Evolutionary conservation across 345 rosid genomes (phyloP).

Genomic region (Hibiscus trionum): DNA sequence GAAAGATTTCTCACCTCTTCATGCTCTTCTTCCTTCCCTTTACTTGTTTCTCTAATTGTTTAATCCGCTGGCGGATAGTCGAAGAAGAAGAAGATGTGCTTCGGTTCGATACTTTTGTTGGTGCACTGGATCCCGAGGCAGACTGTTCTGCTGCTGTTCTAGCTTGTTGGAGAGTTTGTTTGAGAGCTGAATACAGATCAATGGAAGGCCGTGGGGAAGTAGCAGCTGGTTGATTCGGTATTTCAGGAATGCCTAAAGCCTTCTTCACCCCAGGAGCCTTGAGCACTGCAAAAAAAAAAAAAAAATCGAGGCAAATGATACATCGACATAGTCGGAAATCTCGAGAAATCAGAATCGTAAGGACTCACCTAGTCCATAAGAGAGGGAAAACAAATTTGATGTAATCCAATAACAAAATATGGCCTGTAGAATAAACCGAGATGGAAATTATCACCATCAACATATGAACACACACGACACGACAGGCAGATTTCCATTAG

Average conservation of each 20-base stretch:
- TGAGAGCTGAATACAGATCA: slow-evolving; percentile 44
- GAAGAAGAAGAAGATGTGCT: slow-evolving; percentile 40
- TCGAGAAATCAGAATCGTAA: background rate
- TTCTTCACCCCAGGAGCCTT: slow-evolving; percentile 63
- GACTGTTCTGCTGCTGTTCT: slow-evolving; percentile 22
- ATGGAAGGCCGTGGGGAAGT: slow-evolving; percentile 34
- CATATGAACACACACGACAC: background rate
- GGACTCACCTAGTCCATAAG: slow-evolving; percentile 63
- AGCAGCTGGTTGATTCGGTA: slow-evolving; percentile 35
- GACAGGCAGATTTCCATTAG: no score
- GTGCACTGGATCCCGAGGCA: slow-evolving; percentile 24
- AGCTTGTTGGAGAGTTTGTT: slow-evolving; percentile 47
- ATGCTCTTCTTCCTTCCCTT: slow-evolving; percentile 70
- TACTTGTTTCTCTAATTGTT: slow-evolving; percentile 64
- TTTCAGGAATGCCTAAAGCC: slow-evolving; percentile 48
- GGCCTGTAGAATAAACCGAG: slow-evolving; percentile 46
- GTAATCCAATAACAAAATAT: slow-evolving; percentile 88
- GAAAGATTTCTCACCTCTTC: slow-evolving; percentile 41
- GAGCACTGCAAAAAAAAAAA: slow-evolving; percentile 37
- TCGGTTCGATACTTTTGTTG: slow-evolving; percentile 29
- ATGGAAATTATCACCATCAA: background rate
- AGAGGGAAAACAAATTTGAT: slow-evolving; percentile 73
- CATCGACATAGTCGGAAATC: background rate
- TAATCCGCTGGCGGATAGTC: slow-evolving; percentile 53
- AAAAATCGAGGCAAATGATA: background rate